Conservation (phyloP, 805 yeast genomes). For the Ogataea nakhonphanomensis region DNA sequence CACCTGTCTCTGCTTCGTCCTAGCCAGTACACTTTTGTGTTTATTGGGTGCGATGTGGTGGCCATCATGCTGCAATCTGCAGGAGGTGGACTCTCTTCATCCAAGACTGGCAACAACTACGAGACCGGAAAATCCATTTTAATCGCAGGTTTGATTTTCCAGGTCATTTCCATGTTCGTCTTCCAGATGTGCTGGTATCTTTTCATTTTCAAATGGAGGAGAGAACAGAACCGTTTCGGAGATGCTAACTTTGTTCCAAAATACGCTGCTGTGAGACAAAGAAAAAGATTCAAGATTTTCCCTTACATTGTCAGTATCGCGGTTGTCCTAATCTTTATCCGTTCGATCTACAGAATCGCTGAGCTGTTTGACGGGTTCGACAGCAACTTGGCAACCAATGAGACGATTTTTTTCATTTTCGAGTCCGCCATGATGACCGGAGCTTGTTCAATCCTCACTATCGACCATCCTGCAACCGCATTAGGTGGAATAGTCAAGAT, state of each 20-base stretch:
- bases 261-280: constrained; percentile 35
- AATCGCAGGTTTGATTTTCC: constrained; percentile 77
- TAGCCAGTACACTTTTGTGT: constrained; percentile 57
- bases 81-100: constrained; percentile 74
- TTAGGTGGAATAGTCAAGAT: background rate
- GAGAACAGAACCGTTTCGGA: constrained; percentile 25
- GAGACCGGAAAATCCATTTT: constrained; percentile 59
- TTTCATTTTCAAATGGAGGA: constrained; percentile 42
- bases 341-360: constrained; percentile 70
- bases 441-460: constrained; percentile 44
- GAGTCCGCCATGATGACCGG: constrained; percentile 62
- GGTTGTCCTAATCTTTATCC: constrained; percentile 52
- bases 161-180: constrained; percentile 64
- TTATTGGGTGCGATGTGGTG: constrained; percentile 61
- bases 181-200: constrained; percentile 51
- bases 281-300: constrained; percentile 38
- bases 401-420: constrained; percentile 53
- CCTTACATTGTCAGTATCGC: constrained; percentile 45
- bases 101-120: constrained; percentile 31
- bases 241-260: constrained; percentile 35
- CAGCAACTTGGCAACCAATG: constrained; percentile 61
- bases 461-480: constrained; percentile 56
- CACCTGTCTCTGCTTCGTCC: constrained; percentile 52
- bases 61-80: constrained; percentile 65
- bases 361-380: constrained; percentile 73